Evolutionary conservation across 441 rosid species (phyloP).

Genomic region (Iberis amara): DNA sequence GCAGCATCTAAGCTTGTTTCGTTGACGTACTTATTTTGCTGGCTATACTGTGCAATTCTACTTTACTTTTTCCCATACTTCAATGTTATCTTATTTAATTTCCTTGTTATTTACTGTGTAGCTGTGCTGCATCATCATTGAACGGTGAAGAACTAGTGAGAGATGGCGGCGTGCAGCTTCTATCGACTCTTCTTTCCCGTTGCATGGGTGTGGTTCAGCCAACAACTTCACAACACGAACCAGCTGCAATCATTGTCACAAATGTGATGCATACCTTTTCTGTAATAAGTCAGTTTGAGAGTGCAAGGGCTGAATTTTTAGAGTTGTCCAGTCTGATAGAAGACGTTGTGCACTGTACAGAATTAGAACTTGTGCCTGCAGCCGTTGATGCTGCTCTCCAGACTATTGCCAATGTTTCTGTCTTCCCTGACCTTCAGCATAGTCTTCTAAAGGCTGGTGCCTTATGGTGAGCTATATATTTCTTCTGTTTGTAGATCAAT

Average conservation of each 20-base stretch:
- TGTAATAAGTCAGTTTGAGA: constrained; percentile 88
- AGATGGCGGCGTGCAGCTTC: constrained; percentile 92
- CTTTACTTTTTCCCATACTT: constrained; percentile 19
- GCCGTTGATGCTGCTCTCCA: constrained; percentile 94
- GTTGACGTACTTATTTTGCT: constrained; percentile 58
- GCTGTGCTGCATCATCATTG: constrained; percentile 92
- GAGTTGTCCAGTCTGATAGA: constrained; percentile 73
- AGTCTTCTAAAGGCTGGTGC: constrained; percentile 87
- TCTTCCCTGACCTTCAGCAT: constrained; percentile 78
- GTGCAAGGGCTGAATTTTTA: constrained; percentile 78
- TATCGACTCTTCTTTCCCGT: constrained; percentile 84
- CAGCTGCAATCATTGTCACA: constrained; percentile 88
- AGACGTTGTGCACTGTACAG: constrained; percentile 95
- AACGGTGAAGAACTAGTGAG: constrained; percentile 99
- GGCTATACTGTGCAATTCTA: constrained; percentile 18
- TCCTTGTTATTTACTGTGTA: constrained; percentile 29
- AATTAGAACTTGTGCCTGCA: constrained; percentile 89
- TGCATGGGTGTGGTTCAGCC: constrained; percentile 98
- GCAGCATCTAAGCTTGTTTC: constrained; percentile 99
- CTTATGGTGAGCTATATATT: constrained; percentile 58
- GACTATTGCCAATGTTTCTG: constrained; percentile 78
- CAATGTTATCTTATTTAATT: constrained; percentile 19
- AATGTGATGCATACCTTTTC: constrained; percentile 87
- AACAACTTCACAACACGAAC: constrained; percentile 87
- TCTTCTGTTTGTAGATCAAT: not conserved